Base-by-base conservation (phyloP, 148 eudicot species). In the Pouteria glomerata region DNA sequence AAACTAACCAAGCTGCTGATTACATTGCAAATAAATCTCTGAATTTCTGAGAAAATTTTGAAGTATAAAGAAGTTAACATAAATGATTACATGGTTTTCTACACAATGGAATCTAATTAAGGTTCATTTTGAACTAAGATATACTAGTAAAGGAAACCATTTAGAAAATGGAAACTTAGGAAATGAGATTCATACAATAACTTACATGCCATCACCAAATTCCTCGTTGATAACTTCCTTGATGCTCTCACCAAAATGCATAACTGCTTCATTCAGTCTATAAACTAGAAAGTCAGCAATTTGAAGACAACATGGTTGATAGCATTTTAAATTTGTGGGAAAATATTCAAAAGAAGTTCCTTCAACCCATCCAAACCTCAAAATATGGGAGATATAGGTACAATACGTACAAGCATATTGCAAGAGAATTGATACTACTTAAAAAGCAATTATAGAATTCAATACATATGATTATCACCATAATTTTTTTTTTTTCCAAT, bases 191-290 rank as follows among this genome's bases (percentile, higher is more conserved):
- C 42, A 68, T 55, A 62, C 44, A 68, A 45, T 18, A 45, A 78
- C 88, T 85, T 85, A 94, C 98, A 91, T 94, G 81, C 98, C 98
- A 83, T 94, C 98, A 24, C 98, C 98, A 74, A 91, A 94, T 6
- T 94, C 98, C 78, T 94, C 98, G 34, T 94, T 94, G 72, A 94
- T 83, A 48, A 94, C 85, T 27, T 94, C 97, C 74, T 94, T 94
- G 71, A 94, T 94, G 87, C 98, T 94, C 84, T 94, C 96, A 47
- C 93, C 98, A 75, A 91, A 91, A 81, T 94, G 98, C 97, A 89
- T 85, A 13, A 90, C 85, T 18, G 93, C 98, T 87, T 94, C 98
- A 79, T 89, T 85, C 81, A 94, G 82, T 72, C 98, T 94, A 83
- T 21, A 80, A 52, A 61, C 42, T 6, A 57, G 3, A 47, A 58